A percentile compares a stretch with the other conserved stretches of the same genome.
Evolutionary conservation across 177 flowering plant genomes (phyloP).

Genomic region (Vitis hybrid): DNA sequence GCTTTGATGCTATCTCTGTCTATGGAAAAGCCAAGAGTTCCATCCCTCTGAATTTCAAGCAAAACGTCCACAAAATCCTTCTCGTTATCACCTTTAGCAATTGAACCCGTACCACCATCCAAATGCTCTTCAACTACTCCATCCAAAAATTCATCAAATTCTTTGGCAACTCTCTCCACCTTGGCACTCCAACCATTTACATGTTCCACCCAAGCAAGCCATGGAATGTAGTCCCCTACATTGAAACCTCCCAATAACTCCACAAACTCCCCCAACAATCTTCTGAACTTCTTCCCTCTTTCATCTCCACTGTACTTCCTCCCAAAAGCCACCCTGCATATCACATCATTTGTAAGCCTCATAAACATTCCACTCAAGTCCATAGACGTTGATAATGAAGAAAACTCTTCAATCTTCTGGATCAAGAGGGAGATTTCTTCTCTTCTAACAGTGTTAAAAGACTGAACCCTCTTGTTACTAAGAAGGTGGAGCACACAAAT

Average conservation of each 20-base stretch:
- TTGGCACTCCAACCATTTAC: constrained; percentile 31
- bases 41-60: constrained; percentile 15
- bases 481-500: constrained; percentile 23
- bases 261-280: constrained; percentile 21
- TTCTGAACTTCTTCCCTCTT: constrained; percentile 13
- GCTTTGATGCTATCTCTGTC: constrained; percentile 40
- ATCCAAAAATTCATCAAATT: constrained; percentile 35
- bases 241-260: constrained; percentile 24
- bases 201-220: constrained; percentile 33
- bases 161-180: constrained; percentile 22
- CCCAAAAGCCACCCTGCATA: constrained; percentile 34
- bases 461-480: constrained; percentile 26
- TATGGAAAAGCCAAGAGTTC: constrained; percentile 13
- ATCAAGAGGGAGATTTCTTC: constrained; percentile 25
- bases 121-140: constrained; percentile 34
- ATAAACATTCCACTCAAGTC: no score
- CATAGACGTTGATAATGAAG: not conserved
- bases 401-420: constrained; percentile 14
- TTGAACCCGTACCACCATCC: not conserved
- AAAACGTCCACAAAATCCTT: constrained; percentile 17
- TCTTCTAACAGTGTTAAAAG: constrained; percentile 23
- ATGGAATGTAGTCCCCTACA: constrained; percentile 32
- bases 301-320: constrained; percentile 29
- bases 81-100: not conserved
- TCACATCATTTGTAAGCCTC: constrained; percentile 8